A percentile compares a stretch with the other conserved stretches of the same genome.
Evolutionary conservation across 306 rosid species (phyloP).

Genomic region (Malus orientalis): DNA sequence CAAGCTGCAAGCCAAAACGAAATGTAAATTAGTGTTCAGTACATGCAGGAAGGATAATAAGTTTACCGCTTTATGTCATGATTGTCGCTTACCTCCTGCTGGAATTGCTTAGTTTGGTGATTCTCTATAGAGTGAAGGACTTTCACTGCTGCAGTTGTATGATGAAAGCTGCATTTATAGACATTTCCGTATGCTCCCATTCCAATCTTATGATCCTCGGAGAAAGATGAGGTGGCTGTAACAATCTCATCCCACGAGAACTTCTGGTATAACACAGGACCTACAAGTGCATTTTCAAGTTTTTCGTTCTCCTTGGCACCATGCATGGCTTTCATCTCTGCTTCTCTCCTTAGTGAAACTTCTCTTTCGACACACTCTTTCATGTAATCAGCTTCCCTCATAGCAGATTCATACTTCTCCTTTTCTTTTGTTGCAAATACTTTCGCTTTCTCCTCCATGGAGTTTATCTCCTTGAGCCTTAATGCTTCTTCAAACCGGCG

Average conservation of each 20-base stretch:
- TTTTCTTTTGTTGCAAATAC: slow-evolving; percentile 45
- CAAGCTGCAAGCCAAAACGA: slow-evolving; percentile 51
- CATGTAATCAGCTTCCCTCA: slow-evolving; percentile 47
- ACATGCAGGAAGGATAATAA: not conserved
- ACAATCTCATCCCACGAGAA: slow-evolving; percentile 83
- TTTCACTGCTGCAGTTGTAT: slow-evolving; percentile 89
- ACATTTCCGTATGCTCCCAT: slow-evolving; percentile 79
- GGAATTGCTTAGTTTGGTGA: slow-evolving; percentile 57
- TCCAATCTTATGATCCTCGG: slow-evolving; percentile 75
- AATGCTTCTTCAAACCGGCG: slow-evolving; percentile 44
- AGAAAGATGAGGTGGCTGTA: slow-evolving; percentile 77
- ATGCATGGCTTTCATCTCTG: slow-evolving; percentile 50
- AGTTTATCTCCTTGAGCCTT: slow-evolving; percentile 53
- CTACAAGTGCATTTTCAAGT: slow-evolving; percentile 61
- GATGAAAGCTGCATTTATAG: slow-evolving; percentile 75
- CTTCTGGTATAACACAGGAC: slow-evolving; percentile 46
- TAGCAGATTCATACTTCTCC: slow-evolving; percentile 53
- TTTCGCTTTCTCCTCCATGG: slow-evolving; percentile 49
- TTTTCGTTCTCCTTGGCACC: slow-evolving; percentile 61
- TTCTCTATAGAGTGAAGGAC: slow-evolving; percentile 56
- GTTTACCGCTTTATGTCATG: not conserved
- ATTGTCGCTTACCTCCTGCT: slow-evolving; percentile 61
- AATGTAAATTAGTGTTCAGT: slow-evolving; percentile 9
- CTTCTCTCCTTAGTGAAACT: slow-evolving; percentile 55
- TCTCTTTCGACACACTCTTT: slow-evolving; percentile 66